phyloP scores from a whole-genome alignment of 257 asterid species.

The Eucommia ulmoides region DNA sequence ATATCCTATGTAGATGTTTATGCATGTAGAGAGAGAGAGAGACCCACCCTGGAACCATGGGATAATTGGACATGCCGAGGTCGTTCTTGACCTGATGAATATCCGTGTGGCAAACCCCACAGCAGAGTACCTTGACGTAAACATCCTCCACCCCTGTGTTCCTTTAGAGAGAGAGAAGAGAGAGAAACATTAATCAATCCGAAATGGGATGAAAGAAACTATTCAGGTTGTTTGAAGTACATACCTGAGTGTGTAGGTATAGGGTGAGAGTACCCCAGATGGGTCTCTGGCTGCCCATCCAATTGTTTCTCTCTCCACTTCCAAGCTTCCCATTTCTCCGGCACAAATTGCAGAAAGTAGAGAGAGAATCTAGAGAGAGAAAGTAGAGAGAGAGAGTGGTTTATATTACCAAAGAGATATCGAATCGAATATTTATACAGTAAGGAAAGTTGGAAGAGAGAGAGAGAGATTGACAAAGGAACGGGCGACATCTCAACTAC shows the following conservation, averaged over 20 bases:
- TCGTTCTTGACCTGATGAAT: conserved; percentile 81
- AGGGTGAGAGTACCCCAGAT: conserved; percentile 77
- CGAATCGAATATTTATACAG: too few species aligned
- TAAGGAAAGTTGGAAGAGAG: too few species aligned
- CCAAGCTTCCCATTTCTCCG: conserved; percentile 53
- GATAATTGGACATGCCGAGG: conserved; percentile 91
- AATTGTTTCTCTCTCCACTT: conserved; percentile 37
- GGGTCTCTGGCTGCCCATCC: conserved; percentile 94
- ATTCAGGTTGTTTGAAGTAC: background rate
- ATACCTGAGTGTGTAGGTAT: conserved; percentile 66
- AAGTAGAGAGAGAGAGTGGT: background rate
- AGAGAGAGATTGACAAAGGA: too few species aligned
- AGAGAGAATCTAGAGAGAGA: background rate
- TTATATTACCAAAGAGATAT: too few species aligned
- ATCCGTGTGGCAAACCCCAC: conserved; percentile 89
- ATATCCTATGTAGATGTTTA: too few species aligned
- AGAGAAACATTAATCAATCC: background rate
- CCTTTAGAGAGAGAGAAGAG: conserved; percentile 33
- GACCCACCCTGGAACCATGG: conserved; percentile 94
- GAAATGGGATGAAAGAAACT: background rate
- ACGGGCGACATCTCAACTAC: too few species aligned
- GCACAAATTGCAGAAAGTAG: background rate
- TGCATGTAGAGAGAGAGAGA: too few species aligned
- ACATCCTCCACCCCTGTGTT: conserved; percentile 77
- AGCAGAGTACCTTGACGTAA: conserved; percentile 57